Percentiles rank a stretch among this genome's conserved stretches.
These are phyloP conservation scores for Grifola frondosa DNA, from an alignment of 1,284 basidiomycete species.

Conservation along the genomic window DNA sequence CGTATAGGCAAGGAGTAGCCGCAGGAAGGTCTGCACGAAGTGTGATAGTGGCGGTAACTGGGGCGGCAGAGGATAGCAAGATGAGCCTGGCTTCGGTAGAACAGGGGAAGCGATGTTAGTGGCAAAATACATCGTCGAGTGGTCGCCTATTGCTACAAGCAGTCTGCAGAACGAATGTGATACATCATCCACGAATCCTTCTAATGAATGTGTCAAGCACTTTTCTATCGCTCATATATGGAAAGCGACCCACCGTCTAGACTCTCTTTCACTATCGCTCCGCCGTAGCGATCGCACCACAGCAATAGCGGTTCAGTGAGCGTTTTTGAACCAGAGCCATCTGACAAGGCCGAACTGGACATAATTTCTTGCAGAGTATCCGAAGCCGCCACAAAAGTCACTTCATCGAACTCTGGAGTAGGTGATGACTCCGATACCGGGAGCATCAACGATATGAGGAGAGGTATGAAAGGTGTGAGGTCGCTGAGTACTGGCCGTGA, in stretches of 20 bases:
- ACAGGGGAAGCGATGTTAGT: constrained; percentile 54
- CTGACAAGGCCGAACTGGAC: constrained; percentile 67
- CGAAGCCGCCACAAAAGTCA: constrained; percentile 60
- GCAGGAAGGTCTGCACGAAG: constrained; percentile 70
- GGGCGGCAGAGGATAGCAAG: constrained; percentile 18
- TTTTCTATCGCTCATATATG: no score
- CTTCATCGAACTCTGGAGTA: constrained; percentile 42
- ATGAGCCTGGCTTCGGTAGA: constrained; percentile 27
- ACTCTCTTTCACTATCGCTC: constrained; percentile 50
- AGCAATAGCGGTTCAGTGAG: constrained; percentile 81
- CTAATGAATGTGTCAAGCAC: constrained; percentile 17
- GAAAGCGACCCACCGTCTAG: constrained; percentile 39
- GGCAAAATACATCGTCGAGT: constrained; percentile 81
- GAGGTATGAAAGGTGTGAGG: constrained; percentile 61
- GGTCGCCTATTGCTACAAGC: constrained; percentile 78
- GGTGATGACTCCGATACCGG: constrained; percentile 37
- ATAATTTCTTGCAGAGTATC: constrained; percentile 79
- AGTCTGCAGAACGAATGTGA: constrained; percentile 77
- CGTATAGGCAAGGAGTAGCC: constrained; percentile 72
- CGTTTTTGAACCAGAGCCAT: constrained; percentile 68
- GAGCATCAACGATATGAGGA: constrained; percentile 58
- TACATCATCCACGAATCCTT: constrained; percentile 49
- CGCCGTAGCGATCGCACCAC: constrained; percentile 65
- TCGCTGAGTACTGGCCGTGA: constrained; percentile 40
- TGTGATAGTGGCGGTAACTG: constrained; percentile 26